Conservation (phyloP, 768 basidiomycete species). For the Leucogyrophana mollusca region DNA sequence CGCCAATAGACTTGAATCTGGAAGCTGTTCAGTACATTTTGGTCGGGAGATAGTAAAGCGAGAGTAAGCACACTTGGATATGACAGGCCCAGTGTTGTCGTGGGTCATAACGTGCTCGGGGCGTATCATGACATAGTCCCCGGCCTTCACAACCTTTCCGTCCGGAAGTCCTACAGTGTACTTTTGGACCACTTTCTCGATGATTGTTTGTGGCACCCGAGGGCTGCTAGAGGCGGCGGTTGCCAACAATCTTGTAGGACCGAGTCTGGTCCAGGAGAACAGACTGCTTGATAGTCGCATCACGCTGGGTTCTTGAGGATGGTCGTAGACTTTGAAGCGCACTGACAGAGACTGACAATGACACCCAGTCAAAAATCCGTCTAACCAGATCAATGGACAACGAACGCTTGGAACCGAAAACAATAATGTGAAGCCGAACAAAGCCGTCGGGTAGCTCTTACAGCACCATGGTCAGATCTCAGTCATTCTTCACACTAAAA, state of each 20-base stretch:
- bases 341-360: background rate
- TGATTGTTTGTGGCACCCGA: conserved; percentile 74
- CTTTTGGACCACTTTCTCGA: conserved; percentile 97
- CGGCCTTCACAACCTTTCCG: conserved; percentile 81
- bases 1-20: conserved; percentile 95
- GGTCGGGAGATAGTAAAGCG: background rate
- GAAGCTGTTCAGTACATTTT: conserved; percentile 1
- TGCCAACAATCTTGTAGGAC: conserved; percentile 25
- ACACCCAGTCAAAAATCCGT: no score
- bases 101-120: conserved; percentile 99
- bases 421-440: no score
- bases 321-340: no score
- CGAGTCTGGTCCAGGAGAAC: background rate
- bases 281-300: conserved; percentile 2
- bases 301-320: background rate
- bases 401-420: no score
- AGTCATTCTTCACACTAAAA: no score
- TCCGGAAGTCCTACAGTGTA: conserved; percentile 89
- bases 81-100: conserved; percentile 98
- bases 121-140: conserved; percentile 99
- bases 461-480: no score
- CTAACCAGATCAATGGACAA: no score
- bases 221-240: conserved; percentile 27
- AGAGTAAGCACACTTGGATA: conserved; percentile 73
- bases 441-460: no score